Evolutionary conservation across 1,139 yeast genomes (phyloP), one percentile per base, ranked within the genome.

Genomic region (Hyphopichia fennica): DNA sequence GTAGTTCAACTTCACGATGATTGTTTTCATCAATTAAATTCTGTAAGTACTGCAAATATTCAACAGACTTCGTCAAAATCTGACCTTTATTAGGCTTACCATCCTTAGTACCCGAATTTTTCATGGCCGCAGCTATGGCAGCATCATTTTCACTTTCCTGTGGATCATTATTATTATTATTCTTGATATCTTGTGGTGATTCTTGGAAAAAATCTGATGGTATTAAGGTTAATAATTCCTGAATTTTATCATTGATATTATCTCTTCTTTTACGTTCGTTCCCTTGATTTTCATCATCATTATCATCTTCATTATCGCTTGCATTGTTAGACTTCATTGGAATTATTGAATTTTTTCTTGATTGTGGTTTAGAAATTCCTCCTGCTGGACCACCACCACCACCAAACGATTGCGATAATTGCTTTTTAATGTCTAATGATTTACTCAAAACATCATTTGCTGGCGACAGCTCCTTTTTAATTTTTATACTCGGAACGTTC

Each of bases 51-150:
- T 82, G 83, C 41, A 91, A 82, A 57, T 89, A 91, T 52, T 89
- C 96, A 3, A 90, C 96, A 0, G 95, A 81, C 54, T 87, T 85
- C 16, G 90, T 79, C 48, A 91, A 69, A 10, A 91, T 87, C 53
- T 90, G 96, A 1, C 97, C 97, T 66, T 91, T 91, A 58, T 90
- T 90, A 1, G 97, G 97, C 52, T 85, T 85, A 3, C 96, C 96
- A 55, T 88, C 96, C 50, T 86, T 87, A 2, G 90, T 81, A 3
- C 90, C 87, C 13, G 84, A 72, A 18, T 79, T 77, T 51, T 75
- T 75, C 39, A 77, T 56, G 0, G 67, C 66, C 2, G 63, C 61
- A 3, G 59, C 57, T 17, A 57, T 55, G 22, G 67, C 64, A 18
- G 64, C 67, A 18, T 57, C 57, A 15, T 51, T 58, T 10, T 53